These are phyloP conservation scores for Pseudonitzschia pungens DNA, from an alignment of 108 stramenopile species.

Conservation along the genomic window DNA sequence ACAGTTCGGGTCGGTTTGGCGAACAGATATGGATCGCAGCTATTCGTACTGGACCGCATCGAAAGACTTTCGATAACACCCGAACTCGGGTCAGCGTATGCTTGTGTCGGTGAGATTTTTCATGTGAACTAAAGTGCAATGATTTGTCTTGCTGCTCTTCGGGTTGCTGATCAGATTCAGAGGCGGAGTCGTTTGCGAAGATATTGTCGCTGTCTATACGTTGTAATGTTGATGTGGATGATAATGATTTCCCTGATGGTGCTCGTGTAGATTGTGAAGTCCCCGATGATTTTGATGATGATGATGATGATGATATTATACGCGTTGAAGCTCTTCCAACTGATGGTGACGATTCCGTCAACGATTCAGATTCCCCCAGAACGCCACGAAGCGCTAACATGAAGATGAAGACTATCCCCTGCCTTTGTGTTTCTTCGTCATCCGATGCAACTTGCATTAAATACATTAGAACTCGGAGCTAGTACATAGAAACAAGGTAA, in stretches of 20 bases:
- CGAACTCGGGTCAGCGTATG: conserved; percentile 4
- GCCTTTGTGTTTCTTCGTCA: conserved; percentile 12
- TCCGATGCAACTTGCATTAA: conserved; percentile 16
- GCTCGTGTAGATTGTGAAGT: background rate
- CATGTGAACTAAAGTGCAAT: background rate
- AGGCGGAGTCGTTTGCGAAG: conserved; percentile 8
- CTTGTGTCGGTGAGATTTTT: background rate
- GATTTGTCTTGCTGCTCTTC: background rate
- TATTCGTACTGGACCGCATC: conserved; percentile 8
- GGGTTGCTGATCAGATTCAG: background rate
- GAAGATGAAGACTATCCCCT: conserved; percentile 11
- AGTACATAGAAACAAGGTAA: background rate
- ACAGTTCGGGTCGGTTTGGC: background rate
- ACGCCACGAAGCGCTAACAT: conserved; percentile 6
- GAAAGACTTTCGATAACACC: background rate
- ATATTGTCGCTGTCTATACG: conserved; percentile 1
- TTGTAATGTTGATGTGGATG: background rate
- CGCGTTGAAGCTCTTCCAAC: background rate
- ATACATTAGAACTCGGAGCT: background rate
- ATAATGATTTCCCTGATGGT: background rate
- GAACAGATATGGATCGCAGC: conserved; percentile 8
- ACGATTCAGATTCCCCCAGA: background rate
- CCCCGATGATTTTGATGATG: background rate
- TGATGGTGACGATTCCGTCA: background rate
- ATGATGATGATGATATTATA: background rate